A percentile compares a stretch with the other conserved stretches of the same genome.
phyloP scores from a whole-genome alignment of 768 basidiomycete species.

The Suillus fuscotomentosus region DNA sequence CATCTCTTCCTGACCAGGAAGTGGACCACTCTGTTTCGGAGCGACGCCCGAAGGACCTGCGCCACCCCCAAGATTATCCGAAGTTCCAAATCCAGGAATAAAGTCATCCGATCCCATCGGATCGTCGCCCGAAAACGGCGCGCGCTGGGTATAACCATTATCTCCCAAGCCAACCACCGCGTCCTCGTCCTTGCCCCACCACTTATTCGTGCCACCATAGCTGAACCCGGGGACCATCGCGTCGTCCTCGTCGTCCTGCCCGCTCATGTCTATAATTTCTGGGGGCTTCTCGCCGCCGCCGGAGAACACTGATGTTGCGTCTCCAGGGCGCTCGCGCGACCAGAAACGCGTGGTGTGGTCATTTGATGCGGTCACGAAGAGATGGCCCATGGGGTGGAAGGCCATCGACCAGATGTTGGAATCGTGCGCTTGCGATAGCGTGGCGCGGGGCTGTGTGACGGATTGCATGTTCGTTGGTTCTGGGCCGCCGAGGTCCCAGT shows the following conservation, averaged over 20 bases:
- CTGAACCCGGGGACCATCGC: constrained; percentile 75
- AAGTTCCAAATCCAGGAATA: constrained; percentile 62
- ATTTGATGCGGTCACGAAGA: constrained; percentile 92
- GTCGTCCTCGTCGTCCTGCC: constrained; percentile 75
- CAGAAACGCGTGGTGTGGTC: constrained; percentile 99
- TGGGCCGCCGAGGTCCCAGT: constrained; percentile 87
- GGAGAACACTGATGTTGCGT: constrained; percentile 71
- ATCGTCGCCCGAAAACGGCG: constrained; percentile 23
- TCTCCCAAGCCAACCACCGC: constrained; percentile 10
- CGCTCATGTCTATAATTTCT: constrained; percentile 53
- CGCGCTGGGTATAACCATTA: constrained; percentile 24
- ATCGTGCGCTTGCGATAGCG: constrained; percentile 95
- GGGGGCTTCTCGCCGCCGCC: constrained; percentile 86
- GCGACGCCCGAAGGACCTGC: constrained; percentile 26
- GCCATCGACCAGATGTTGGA: constrained; percentile 95
- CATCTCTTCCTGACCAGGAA: constrained; percentile 54
- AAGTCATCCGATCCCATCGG: constrained; percentile 48
- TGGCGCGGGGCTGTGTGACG: constrained; percentile 65
- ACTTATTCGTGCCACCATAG: constrained; percentile 33
- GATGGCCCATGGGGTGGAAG: constrained; percentile 94
- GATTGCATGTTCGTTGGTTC: constrained; percentile 38
- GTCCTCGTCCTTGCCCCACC: constrained; percentile 52
- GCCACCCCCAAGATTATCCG: constrained; percentile 23
- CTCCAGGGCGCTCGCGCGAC: constrained; percentile 90
- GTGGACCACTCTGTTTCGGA: constrained; percentile 34